Conservation (phyloP, 192 early-diverging fungal species). For the Mycoemilia scoparia region DNA sequence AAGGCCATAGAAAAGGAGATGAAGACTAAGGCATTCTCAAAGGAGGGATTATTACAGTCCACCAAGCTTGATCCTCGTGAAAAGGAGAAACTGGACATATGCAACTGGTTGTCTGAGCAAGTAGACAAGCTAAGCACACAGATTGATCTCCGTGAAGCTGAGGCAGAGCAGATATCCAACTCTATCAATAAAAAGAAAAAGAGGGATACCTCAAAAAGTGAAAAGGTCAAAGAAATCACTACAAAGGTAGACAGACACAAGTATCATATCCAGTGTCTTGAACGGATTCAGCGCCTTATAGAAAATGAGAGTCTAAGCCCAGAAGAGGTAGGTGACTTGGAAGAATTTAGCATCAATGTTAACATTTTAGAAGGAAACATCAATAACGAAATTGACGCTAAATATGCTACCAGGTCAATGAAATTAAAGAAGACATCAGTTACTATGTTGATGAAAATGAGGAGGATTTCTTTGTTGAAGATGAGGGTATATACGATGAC, state of each 20-base stretch:
- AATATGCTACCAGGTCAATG: slow-evolving; percentile 54
- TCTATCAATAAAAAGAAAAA: slow-evolving; percentile 58
- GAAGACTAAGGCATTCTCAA: slow-evolving; percentile 97
- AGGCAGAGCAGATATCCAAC: slow-evolving; percentile 54
- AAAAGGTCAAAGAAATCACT: slow-evolving; percentile 51
- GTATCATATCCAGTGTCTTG: slow-evolving; percentile 74
- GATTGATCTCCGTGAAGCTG: slow-evolving; percentile 84
- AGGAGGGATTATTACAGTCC: slow-evolving; percentile 70
- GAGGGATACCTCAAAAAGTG: slow-evolving; percentile 57
- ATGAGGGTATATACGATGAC: slow-evolving; percentile 86
- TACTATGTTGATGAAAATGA: slow-evolving; percentile 87
- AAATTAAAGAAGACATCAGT: slow-evolving; percentile 74
- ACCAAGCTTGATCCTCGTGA: slow-evolving; percentile 85
- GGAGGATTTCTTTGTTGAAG: slow-evolving; percentile 83
- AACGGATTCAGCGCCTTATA: slow-evolving; percentile 79
- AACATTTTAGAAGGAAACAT: no score
- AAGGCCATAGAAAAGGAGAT: slow-evolving; percentile 96
- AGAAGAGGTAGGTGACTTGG: slow-evolving; percentile 62
- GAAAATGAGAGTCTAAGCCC: slow-evolving; percentile 79
- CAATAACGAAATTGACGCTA: no score
- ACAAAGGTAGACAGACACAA: slow-evolving; percentile 75
- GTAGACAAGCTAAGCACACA: slow-evolving; percentile 75
- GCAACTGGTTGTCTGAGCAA: slow-evolving; percentile 64
- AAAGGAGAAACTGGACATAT: slow-evolving; percentile 70
- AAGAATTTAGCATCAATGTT: slow-evolving; percentile 79